These are phyloP conservation scores for Podila minutissima DNA, from an alignment of 192 early-diverging fungal genomes.

Conservation along the genomic window DNA sequence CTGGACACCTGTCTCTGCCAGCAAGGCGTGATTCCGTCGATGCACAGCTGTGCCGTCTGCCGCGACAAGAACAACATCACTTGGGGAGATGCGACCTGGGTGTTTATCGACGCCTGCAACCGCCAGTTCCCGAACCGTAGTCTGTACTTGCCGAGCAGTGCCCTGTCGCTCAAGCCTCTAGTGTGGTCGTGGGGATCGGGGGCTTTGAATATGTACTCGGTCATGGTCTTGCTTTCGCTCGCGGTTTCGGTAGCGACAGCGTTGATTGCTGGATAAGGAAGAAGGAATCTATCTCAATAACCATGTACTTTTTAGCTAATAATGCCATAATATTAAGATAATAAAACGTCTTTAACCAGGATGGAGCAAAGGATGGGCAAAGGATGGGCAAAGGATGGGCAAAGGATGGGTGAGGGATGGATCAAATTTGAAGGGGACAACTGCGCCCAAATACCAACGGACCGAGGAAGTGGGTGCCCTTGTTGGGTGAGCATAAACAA, in stretches of 20 bases:
- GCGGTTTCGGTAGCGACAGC: background rate
- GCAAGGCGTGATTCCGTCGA: slow-evolving; percentile 18
- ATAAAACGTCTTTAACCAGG: too few species aligned
- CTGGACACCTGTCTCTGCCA: slow-evolving; percentile 46
- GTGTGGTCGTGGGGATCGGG: slow-evolving; percentile 4
- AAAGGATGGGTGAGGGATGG: too few species aligned
- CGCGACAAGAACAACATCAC: slow-evolving; percentile 26
- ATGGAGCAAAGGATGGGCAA: too few species aligned
- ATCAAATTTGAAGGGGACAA: too few species aligned
- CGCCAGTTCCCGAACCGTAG: slow-evolving; percentile 17
- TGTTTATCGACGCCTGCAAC: slow-evolving; percentile 32
- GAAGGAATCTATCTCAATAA: background rate
- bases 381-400: too few species aligned
- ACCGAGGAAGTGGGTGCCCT: too few species aligned
- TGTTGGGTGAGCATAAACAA: too few species aligned
- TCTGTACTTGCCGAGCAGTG: slow-evolving; percentile 8
- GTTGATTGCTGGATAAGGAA: slow-evolving; percentile 4
- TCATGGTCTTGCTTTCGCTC: slow-evolving; percentile 10
- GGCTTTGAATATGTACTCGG: slow-evolving; percentile 19
- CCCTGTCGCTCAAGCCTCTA: background rate
- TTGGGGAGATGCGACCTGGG: slow-evolving; percentile 24
- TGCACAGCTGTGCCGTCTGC: slow-evolving; percentile 34
- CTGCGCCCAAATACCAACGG: too few species aligned
- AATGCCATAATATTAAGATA: too few species aligned
- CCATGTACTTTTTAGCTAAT: too few species aligned